Base-by-base conservation (phyloP, 805 yeast species). In the Candida hungchunana region DNA sequence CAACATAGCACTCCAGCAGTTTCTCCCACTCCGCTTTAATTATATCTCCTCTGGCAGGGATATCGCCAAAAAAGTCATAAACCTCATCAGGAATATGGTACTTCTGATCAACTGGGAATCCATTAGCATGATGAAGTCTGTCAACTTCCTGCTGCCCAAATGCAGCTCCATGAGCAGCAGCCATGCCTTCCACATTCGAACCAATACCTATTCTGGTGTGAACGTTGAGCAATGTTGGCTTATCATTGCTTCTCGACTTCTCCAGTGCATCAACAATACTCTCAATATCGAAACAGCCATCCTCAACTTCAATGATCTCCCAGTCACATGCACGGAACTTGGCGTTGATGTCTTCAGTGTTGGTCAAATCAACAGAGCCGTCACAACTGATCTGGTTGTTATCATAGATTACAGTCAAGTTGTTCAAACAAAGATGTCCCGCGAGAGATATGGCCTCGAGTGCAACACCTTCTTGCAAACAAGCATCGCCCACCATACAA, bases 381-480 rank as follows among this genome's bases (percentile, higher is more conserved):
- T 90, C 97, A 62, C 90, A 90, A 53, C 97, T 81, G 72, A 90
- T 87, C 59, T 80, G 81, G 80, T 90, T 90, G 71, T 87, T 95
- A 64, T 90, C 97, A 77, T 89, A 90, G 68, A 90, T 78, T 42
- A 89, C 87, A 64, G 89, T 87, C 71, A 90, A 77, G 72, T 88
- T 89, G 61, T 84, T 84, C 63, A 90, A 79, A 72, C 85, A 75
- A 65, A 90, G 73, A 67, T 90, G 97, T 56, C 97, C 97, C 46
- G 97, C 97, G 43, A 88, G 67, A 20, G 97, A 90, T 51, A 76
- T 75, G 40, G 96, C 90, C 72, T 90, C 97, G 41, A 90, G 77
- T 41, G 96, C 77, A 46, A 90, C 86, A 76, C 97, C 97, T 73
- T 90, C 97, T 88, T 82, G 82, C 72, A 90, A 73, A 72, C 97